Percentiles rank a stretch among this genome's conserved stretches.
Evolutionary conservation across 192 early-diverging fungal genomes (phyloP).

Genomic region (Lobosporangium transversale): DNA sequence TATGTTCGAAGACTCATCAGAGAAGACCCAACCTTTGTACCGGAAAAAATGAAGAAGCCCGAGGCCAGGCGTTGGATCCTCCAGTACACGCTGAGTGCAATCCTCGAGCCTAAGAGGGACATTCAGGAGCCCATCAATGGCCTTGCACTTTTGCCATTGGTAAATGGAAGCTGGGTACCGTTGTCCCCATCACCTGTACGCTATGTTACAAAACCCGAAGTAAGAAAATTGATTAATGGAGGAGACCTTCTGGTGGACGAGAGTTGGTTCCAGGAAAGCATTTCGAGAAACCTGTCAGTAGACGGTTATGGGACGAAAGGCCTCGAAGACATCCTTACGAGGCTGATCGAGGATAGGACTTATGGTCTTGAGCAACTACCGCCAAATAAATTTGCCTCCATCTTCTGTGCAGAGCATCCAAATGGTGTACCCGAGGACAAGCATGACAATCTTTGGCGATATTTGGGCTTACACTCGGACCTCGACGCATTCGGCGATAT

Average conservation of each 20-base stretch:
- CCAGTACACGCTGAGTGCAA: background rate
- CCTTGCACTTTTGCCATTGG: conserved; percentile 9
- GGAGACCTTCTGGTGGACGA: conserved; percentile 2
- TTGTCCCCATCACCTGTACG: background rate
- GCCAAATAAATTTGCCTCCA: background rate
- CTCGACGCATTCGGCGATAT: background rate
- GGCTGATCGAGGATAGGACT: background rate
- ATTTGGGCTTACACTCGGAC: background rate
- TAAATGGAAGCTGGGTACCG: conserved; percentile 10
- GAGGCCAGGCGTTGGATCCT: conserved; percentile 8
- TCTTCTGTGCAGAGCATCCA: background rate
- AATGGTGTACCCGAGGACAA: background rate
- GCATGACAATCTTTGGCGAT: background rate
- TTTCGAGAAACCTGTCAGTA: background rate
- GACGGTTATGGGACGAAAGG: background rate
- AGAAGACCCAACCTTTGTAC: conserved; percentile 3
- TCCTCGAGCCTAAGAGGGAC: background rate
- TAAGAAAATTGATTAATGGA: background rate
- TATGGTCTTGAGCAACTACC: conserved; percentile 1
- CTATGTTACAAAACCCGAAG: background rate
- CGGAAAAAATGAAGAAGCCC: background rate
- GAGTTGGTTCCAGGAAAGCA: background rate
- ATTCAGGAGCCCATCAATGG: background rate
- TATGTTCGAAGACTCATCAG: conserved; percentile 1
- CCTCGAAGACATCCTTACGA: background rate